A percentile compares a stretch with the other conserved stretches of the same genome.
phyloP scores from a whole-genome alignment of 768 basidiomycete species.

The Tulasnella sp. region DNA sequence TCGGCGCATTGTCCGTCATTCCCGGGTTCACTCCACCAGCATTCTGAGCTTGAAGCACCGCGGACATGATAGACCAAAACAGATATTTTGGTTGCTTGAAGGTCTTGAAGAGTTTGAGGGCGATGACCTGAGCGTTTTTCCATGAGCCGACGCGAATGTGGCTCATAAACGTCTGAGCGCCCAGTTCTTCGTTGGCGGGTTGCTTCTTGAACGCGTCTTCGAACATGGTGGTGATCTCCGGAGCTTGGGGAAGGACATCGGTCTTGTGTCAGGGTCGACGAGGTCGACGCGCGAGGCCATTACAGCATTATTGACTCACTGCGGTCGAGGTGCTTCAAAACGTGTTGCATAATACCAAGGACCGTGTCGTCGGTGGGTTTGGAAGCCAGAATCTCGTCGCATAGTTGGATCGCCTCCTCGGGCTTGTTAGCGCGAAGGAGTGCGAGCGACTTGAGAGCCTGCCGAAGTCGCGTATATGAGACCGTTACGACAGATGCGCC shows the following conservation, averaged over 20 bases:
- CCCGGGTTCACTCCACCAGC: slow-evolving; percentile 3
- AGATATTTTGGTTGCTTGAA: slow-evolving; percentile 69
- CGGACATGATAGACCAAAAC: slow-evolving; percentile 74
- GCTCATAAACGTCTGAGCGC: slow-evolving; percentile 74
- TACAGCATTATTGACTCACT: slow-evolving; percentile 27
- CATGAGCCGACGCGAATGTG: slow-evolving; percentile 69
- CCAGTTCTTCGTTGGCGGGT: slow-evolving; percentile 72
- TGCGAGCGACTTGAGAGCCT: slow-evolving; percentile 79
- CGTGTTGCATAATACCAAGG: slow-evolving; percentile 73
- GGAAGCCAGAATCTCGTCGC: slow-evolving; percentile 64
- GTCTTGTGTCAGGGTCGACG: slow-evolving; percentile 8
- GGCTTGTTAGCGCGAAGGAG: slow-evolving; percentile 76
- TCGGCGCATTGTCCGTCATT: slow-evolving; percentile 20
- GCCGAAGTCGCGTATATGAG: not conserved
- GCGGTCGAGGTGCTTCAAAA: slow-evolving; percentile 66
- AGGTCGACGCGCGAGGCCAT: not conserved
- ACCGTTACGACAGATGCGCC: no score
- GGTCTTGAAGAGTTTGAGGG: slow-evolving; percentile 71
- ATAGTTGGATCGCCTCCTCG: slow-evolving; percentile 66
- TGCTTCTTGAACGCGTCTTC: slow-evolving; percentile 77
- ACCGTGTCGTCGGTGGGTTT: slow-evolving; percentile 65
- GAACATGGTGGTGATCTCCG: slow-evolving; percentile 73
- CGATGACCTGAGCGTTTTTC: slow-evolving; percentile 77
- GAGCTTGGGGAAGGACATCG: slow-evolving; percentile 38
- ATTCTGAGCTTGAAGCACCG: slow-evolving; percentile 46